Base-by-base conservation (phyloP, 2,329 filamentous ascomycete species). In the Monilinia polystroma region DNA sequence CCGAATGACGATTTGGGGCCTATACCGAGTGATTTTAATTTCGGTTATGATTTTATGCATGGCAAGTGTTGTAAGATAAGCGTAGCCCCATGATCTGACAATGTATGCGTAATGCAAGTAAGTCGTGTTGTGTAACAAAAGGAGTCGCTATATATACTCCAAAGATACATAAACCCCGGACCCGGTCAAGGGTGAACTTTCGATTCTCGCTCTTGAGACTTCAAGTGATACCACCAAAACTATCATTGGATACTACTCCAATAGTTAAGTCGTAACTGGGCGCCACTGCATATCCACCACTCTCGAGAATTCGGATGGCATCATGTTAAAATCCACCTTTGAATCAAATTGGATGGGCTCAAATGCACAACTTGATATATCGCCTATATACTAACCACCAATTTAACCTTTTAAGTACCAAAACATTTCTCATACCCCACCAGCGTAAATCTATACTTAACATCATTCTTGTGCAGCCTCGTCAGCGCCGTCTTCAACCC, bases 381-480 rank as follows among this genome's bases (percentile, higher is more conserved):
- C 32, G 45, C 58, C 58, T 62, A 60, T 32, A 23, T 62, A 38
- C 16, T 12, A 20, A 18, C 26, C 3, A 38, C 3, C 20, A 26
- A 60, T 4, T 32, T 20, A 26, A 16, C 12, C 43, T 29, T 20
- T 45, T 43, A 69, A 52, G 70, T 68, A 26, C 71, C 84, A 74
- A 91, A 91, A 0, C 80, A 84, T 80, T 90, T 87, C 72, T 91
- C 87, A 74, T 84, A 91, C 32, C 85, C 85, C 14, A 85, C 86
- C 73, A 93, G 76, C 0, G 90, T 91, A 74, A 91, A 90, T 56
- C 91, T 82, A 76, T 92, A 94, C 57, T 83, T 83, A 14, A 93
- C 88, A 77, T 91, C 85, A 73, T 89, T 90, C 69, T 87, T 86
- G 73, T 89, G 85, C 68, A 94, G 84, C 70, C 87, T 83, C 76